phyloP scores from a whole-genome alignment of 2,329 filamentous ascomycete species.

The Emmonsia crescens region DNA sequence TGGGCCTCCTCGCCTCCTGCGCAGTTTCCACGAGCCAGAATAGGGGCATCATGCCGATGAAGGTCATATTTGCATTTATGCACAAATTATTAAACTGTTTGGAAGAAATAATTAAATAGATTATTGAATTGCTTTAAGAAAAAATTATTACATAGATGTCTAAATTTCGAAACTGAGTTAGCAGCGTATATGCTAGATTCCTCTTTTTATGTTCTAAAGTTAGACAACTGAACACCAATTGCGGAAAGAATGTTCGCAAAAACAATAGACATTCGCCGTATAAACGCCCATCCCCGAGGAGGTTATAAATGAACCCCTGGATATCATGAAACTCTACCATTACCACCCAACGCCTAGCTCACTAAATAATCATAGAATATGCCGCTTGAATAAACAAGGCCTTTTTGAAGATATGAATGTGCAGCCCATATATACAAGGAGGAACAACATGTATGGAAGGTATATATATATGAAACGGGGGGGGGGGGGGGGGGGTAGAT shows the following conservation, averaged over 20 bases:
- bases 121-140: not conserved
- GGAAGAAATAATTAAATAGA: not conserved
- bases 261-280: not conserved
- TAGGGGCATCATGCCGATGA: not conserved
- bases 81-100: not conserved
- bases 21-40: too few species aligned
- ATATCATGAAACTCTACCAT: not conserved
- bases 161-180: too few species aligned
- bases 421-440: not conserved
- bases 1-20: too few species aligned
- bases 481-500: not conserved
- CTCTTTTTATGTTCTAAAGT: too few species aligned
- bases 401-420: not conserved
- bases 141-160: not conserved
- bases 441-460: not conserved
- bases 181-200: too few species aligned
- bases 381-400: not conserved
- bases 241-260: not conserved
- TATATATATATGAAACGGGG: not conserved
- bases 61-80: not conserved
- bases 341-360: not conserved
- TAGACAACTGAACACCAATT: too few species aligned
- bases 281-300: not conserved
- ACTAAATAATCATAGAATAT: not conserved
- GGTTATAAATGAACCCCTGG: not conserved